These are phyloP conservation scores for Haplosporangium sp. DNA, from an alignment of 371 early-diverging fungal genomes.

Conservation along the genomic window DNA sequence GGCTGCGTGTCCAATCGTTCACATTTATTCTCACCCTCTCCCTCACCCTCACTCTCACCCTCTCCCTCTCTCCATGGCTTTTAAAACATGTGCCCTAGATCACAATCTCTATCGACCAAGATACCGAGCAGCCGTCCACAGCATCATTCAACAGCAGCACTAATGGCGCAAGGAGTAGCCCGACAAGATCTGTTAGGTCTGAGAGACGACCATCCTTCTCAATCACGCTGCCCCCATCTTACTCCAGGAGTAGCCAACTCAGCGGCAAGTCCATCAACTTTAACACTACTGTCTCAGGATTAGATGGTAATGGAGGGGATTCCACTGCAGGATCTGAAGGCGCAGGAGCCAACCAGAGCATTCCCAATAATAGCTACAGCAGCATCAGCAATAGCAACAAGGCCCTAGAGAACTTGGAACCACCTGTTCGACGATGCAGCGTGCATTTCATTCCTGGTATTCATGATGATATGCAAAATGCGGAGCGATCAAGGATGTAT, in stretches of 20 bases:
- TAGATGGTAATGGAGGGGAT: background rate
- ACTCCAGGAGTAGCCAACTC: constrained; percentile 23
- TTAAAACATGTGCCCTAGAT: too few species aligned
- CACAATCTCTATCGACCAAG: too few species aligned
- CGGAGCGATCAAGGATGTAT: background rate
- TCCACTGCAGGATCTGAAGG: constrained; percentile 25
- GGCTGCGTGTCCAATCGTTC: too few species aligned
- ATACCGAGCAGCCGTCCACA: background rate
- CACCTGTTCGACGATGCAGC: constrained; percentile 25
- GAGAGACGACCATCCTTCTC: constrained; percentile 46
- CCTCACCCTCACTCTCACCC: too few species aligned
- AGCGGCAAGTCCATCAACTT: constrained; percentile 4
- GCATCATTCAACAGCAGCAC: constrained; percentile 11
- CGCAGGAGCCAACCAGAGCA: background rate
- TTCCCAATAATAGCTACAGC: background rate
- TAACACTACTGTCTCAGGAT: background rate
- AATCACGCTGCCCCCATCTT: constrained; percentile 43
- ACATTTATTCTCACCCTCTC: too few species aligned
- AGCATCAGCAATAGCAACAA: background rate
- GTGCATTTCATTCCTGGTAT: constrained; percentile 46
- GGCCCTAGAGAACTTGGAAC: background rate
- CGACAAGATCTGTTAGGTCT: constrained; percentile 7
- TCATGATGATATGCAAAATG: background rate
- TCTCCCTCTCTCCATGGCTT: too few species aligned
- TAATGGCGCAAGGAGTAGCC: background rate